Conservation (phyloP, 495 filamentous ascomycete species). For the Evansstolkia leycettana region DNA sequence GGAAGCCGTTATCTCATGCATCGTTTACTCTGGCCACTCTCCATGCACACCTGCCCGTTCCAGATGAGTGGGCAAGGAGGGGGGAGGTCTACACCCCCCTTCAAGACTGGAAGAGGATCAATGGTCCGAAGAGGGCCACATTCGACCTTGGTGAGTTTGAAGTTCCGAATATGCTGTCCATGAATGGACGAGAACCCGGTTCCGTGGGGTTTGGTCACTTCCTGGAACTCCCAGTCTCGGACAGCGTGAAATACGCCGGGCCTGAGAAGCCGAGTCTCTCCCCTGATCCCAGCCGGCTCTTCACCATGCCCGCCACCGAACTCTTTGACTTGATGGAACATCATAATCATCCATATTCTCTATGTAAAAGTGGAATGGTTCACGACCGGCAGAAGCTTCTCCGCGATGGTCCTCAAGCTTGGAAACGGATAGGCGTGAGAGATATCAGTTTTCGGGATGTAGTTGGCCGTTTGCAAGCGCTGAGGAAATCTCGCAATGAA, state of each 20-base stretch:
- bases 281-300: constrained; percentile 19
- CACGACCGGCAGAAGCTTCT: constrained; percentile 25
- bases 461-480: constrained; percentile 28
- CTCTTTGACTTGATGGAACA: constrained; percentile 28
- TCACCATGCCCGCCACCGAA: constrained; percentile 17
- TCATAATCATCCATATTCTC: constrained; percentile 20
- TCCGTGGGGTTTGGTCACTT: constrained; percentile 66
- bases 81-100: constrained; percentile 17
- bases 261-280: constrained; percentile 15
- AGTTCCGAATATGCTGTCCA: constrained; percentile 63
- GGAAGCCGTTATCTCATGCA: constrained; percentile 28
- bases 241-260: constrained; percentile 36
- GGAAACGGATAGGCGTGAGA: constrained; percentile 32
- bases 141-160: constrained; percentile 48
- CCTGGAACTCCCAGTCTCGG: constrained; percentile 54
- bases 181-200: constrained; percentile 55
- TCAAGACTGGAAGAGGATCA: constrained; percentile 13
- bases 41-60: constrained; percentile 31
- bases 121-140: constrained; percentile 32
- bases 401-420: constrained; percentile 20
- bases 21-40: constrained; percentile 36
- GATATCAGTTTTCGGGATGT: constrained; percentile 22
- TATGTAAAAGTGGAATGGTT: constrained; percentile 19
- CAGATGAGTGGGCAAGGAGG: constrained; percentile 24
- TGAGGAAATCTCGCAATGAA: constrained; percentile 28